Conservation (phyloP, 306 rosid species). For the Psophocarpus tetragonolobus region DNA sequence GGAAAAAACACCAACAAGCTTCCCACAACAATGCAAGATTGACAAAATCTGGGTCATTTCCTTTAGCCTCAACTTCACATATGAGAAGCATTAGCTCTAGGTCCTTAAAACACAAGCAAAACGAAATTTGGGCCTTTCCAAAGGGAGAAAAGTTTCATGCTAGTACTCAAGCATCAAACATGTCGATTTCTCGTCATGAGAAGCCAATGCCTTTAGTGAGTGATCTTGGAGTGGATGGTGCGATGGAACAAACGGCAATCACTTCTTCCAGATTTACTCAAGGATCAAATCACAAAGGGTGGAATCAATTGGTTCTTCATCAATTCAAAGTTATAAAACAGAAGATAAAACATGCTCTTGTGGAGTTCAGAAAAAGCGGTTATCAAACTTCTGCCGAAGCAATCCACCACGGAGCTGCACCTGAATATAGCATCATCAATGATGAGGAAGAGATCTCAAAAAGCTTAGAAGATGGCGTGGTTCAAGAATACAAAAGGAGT, state of each 20-base stretch:
- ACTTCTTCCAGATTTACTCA: slow-evolving; percentile 39
- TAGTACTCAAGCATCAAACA: slow-evolving; percentile 38
- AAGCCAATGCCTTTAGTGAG: slow-evolving; percentile 20
- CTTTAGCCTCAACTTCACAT: slow-evolving; percentile 47
- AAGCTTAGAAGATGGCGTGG: slow-evolving; percentile 31
- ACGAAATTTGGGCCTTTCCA: slow-evolving; percentile 54
- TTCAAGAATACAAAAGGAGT: slow-evolving; percentile 30
- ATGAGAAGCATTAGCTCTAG: slow-evolving; percentile 41
- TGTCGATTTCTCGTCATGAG: slow-evolving; percentile 13
- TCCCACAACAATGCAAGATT: slow-evolving; percentile 48
- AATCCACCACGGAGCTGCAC: slow-evolving; percentile 13
- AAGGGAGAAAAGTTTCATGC: slow-evolving; percentile 42
- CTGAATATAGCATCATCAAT: slow-evolving; percentile 27
- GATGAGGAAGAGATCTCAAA: slow-evolving; percentile 44
- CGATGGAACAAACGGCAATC: slow-evolving; percentile 28
- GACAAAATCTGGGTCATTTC: slow-evolving; percentile 79
- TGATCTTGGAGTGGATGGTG: slow-evolving; percentile 29
- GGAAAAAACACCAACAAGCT: slow-evolving; percentile 39
- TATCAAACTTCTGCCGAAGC: slow-evolving; percentile 36
- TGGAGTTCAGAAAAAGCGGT: slow-evolving; percentile 60
- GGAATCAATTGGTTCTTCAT: slow-evolving; percentile 81
- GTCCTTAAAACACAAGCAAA: slow-evolving; percentile 74
- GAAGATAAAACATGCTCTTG: slow-evolving; percentile 66
- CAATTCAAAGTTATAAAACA: slow-evolving; percentile 73
- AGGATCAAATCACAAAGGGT: slow-evolving; percentile 58